A percentile compares a stretch with the other conserved stretches of the same genome.
These are phyloP conservation scores for Scalesia atractyloides DNA, from an alignment of 129 eudicot genomes.

Conservation along the genomic window DNA sequence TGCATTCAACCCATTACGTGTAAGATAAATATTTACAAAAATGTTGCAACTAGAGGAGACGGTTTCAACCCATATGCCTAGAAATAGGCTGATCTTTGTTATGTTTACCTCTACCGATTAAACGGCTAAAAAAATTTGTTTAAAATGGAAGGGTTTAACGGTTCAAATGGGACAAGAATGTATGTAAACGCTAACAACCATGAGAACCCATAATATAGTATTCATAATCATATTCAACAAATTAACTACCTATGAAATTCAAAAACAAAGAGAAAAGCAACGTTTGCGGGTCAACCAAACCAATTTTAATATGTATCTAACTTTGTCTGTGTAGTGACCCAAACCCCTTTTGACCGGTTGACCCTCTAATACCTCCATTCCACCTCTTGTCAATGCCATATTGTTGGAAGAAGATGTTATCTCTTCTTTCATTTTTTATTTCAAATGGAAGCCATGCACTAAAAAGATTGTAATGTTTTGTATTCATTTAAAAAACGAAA, in stretches of 20 bases:
- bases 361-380: background rate
- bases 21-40: slow-evolving; percentile 7
- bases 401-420: slow-evolving; percentile 2
- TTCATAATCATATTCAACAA: background rate
- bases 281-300: background rate
- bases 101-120: background rate
- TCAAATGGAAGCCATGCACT: slow-evolving; percentile 1
- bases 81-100: background rate
- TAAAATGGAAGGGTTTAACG: background rate
- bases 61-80: background rate
- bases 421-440: slow-evolving; percentile 16
- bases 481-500: background rate
- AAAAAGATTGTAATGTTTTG: background rate
- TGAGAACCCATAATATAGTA: background rate
- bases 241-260: background rate
- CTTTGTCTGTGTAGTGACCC: background rate
- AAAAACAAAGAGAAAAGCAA: background rate
- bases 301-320: background rate
- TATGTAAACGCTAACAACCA: no score
- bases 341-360: background rate
- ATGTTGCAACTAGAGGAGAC: background rate
- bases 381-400: slow-evolving; percentile 1
- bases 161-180: background rate
- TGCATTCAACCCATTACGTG: slow-evolving; percentile 37
- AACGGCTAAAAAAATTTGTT: background rate